These are phyloP conservation scores for Puccinia hordei DNA, from an alignment of 1,284 basidiomycete species.

Conservation along the genomic window DNA sequence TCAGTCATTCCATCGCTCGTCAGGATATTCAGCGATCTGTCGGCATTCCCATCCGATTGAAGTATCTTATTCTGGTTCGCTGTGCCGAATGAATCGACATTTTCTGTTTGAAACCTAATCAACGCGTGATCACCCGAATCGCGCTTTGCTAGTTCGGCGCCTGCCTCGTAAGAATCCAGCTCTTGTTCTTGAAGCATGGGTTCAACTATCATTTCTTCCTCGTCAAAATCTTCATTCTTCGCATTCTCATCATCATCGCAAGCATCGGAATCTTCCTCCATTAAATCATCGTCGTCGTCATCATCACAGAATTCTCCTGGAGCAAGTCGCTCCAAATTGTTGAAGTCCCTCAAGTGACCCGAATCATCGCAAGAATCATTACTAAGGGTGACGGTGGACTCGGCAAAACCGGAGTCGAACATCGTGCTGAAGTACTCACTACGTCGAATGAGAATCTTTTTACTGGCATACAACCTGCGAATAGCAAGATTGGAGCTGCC, in stretches of 20 bases:
- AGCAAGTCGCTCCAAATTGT: not conserved
- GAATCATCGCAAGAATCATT: constrained; percentile 30
- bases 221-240: constrained; percentile 8
- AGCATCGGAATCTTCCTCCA: constrained; percentile 47
- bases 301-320: constrained; percentile 3
- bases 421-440: constrained; percentile 60
- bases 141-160: not conserved
- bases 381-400: constrained; percentile 50
- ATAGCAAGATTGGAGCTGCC: constrained; percentile 42
- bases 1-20: constrained; percentile 27
- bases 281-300: constrained; percentile 42
- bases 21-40: constrained; percentile 15
- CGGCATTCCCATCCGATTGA: constrained; percentile 4
- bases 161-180: not conserved
- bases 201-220: not conserved
- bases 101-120: constrained; percentile 1
- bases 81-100: not conserved
- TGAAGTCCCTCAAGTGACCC: not conserved
- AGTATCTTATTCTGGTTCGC: not conserved
- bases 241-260: constrained; percentile 31
- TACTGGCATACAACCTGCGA: constrained; percentile 59
- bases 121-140: constrained; percentile 14
- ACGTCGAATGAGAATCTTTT: constrained; percentile 59
- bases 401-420: constrained; percentile 57
- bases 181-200: constrained; percentile 1